phyloP scores from a whole-genome alignment of 306 rosid species.

The Sphenostylis stenocarpa region DNA sequence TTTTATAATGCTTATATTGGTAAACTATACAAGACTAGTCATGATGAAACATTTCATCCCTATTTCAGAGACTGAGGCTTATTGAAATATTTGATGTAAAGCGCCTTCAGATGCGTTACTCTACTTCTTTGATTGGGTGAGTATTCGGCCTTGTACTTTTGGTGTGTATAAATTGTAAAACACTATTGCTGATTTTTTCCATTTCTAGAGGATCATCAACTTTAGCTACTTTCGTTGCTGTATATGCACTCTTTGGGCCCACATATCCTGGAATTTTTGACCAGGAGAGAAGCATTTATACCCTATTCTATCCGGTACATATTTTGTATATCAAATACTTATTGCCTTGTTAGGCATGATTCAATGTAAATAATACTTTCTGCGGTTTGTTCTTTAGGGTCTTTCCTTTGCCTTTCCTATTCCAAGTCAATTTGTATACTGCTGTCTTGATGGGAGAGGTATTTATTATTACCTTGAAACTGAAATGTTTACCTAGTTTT shows the following conservation, averaged over 20 bases:
- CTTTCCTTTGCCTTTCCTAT: slow-evolving; percentile 98
- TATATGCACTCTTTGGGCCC: slow-evolving; percentile 94
- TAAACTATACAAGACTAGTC: slow-evolving; percentile 10
- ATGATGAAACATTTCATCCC: slow-evolving; percentile 20
- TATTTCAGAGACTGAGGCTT: slow-evolving; percentile 83
- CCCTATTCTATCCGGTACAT: slow-evolving; percentile 90
- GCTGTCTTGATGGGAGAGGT: slow-evolving; percentile 94
- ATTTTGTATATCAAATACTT: slow-evolving; percentile 14
- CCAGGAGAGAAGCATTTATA: slow-evolving; percentile 87
- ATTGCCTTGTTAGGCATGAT: not conserved
- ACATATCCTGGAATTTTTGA: slow-evolving; percentile 91
- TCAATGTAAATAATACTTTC: not conserved
- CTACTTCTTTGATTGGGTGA: slow-evolving; percentile 88
- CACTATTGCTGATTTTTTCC: slow-evolving; percentile 23
- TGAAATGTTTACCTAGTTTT: slow-evolving; percentile 3
- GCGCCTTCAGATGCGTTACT: slow-evolving; percentile 96
- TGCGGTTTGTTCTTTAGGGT: slow-evolving; percentile 60
- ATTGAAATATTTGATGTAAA: slow-evolving; percentile 95
- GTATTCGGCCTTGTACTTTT: slow-evolving; percentile 32
- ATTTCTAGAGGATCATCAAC: slow-evolving; percentile 79
- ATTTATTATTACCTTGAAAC: slow-evolving; percentile 26
- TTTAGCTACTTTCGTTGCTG: slow-evolving; percentile 90
- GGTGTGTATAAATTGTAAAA: not conserved
- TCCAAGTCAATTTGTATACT: slow-evolving; percentile 86
- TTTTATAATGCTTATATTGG: slow-evolving; percentile 14